Conservation (phyloP, 2,329 filamentous ascomycete species). For the Lojkania enalia region DNA sequence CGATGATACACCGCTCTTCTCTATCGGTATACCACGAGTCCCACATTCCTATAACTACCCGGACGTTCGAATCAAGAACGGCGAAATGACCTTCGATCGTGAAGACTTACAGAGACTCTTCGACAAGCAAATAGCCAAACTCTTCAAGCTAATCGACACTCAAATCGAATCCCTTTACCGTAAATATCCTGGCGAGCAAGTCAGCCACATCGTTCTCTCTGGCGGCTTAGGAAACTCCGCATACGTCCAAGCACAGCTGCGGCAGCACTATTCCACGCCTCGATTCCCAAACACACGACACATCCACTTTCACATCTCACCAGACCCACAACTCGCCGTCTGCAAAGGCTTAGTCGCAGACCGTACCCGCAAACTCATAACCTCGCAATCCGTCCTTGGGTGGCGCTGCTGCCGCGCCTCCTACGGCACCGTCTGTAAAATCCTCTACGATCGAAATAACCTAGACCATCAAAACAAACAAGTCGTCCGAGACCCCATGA, state of each 20-base stretch:
- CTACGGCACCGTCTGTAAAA: slow-evolving; percentile 45
- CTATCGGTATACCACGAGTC: slow-evolving; percentile 41
- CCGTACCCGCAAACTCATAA: slow-evolving; percentile 53
- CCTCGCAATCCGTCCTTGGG: slow-evolving; percentile 49
- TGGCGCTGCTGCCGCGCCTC: slow-evolving; percentile 44
- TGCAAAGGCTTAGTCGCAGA: slow-evolving; percentile 59
- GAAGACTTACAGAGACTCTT: slow-evolving; percentile 40
- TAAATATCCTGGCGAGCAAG: slow-evolving; percentile 32
- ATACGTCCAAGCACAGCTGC: slow-evolving; percentile 46
- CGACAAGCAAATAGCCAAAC: slow-evolving; percentile 41
- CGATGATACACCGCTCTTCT: slow-evolving; percentile 42
- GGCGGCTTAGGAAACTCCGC: slow-evolving; percentile 49
- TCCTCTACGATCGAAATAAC: slow-evolving; percentile 40
- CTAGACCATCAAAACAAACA: slow-evolving; percentile 31
- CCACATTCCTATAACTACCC: slow-evolving; percentile 36
- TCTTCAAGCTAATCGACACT: slow-evolving; percentile 41
- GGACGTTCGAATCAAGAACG: slow-evolving; percentile 37
- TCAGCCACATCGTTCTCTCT: slow-evolving; percentile 46
- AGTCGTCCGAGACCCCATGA: slow-evolving; percentile 32
- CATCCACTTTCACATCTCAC: slow-evolving; percentile 40
- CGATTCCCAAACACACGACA: slow-evolving; percentile 26
- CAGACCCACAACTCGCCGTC: slow-evolving; percentile 60
- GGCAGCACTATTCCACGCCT: slow-evolving; percentile 36
- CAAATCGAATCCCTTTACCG: slow-evolving; percentile 36
- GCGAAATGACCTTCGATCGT: slow-evolving; percentile 39